Conservation (phyloP, 345 rosid genomes). For the Carallia pectinifolia region DNA sequence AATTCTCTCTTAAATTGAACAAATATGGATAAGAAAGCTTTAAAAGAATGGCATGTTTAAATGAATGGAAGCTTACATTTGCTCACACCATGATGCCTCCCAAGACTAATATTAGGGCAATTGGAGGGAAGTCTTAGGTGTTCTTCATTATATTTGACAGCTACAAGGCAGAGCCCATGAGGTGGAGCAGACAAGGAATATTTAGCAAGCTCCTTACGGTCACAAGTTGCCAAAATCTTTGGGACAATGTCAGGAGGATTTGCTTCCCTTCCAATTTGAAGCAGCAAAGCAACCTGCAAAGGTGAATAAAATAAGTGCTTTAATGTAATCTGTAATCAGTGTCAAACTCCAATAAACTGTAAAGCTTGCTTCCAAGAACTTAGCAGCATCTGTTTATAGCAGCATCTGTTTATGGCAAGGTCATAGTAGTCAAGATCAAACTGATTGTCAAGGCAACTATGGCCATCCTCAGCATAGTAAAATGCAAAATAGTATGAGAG, state of each 20-base stretch:
- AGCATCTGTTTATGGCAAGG: background rate
- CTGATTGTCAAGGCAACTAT: background rate
- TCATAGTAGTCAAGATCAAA: background rate
- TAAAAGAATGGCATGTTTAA: conserved; percentile 8
- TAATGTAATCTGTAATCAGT: background rate
- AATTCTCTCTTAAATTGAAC: background rate
- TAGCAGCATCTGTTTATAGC: background rate
- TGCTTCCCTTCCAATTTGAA: conserved; percentile 86
- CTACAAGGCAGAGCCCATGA: conserved; percentile 75
- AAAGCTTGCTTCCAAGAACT: background rate
- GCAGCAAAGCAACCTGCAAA: conserved; percentile 75
- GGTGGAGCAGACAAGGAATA: conserved; percentile 64
- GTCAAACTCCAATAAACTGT: background rate
- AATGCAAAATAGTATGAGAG: background rate
- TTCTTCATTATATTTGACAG: conserved; percentile 61
- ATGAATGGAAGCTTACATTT: conserved; percentile 71
- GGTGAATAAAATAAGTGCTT: background rate
- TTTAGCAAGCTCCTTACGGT: conserved; percentile 78
- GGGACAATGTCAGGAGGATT: conserved; percentile 68
- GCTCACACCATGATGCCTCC: conserved; percentile 55
- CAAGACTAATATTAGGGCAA: conserved; percentile 65
- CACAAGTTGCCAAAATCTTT: conserved; percentile 54
- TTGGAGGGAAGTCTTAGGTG: conserved; percentile 60
- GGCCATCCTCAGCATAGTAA: background rate
- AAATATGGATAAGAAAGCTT: background rate